A percentile compares a stretch with the other conserved stretches of the same genome.
Evolutionary conservation across 1,284 basidiomycete species (phyloP).

Genomic region (Sphagnurus paluster): DNA sequence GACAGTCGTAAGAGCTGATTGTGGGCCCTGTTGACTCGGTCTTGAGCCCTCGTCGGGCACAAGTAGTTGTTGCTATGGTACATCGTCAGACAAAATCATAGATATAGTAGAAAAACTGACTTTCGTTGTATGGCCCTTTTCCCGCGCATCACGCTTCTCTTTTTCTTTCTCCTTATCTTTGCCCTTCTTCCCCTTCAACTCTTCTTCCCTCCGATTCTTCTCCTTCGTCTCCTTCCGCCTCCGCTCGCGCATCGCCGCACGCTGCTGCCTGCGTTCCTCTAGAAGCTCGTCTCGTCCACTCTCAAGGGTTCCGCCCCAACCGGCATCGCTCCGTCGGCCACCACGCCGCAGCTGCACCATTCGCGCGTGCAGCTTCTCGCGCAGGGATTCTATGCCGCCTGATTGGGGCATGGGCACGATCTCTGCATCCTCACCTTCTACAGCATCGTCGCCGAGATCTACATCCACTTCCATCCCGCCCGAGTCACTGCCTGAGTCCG

Average conservation of each 20-base stretch:
- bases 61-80: slow-evolving; percentile 66
- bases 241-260: slow-evolving; percentile 81
- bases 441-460: slow-evolving; percentile 24
- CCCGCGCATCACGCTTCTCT: slow-evolving; percentile 38
- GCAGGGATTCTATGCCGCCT: slow-evolving; percentile 69
- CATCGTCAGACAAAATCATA: slow-evolving; percentile 4
- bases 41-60: slow-evolving; percentile 52
- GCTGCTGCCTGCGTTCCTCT: slow-evolving; percentile 73
- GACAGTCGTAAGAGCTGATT: slow-evolving; percentile 56
- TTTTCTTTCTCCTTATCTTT: slow-evolving; percentile 44
- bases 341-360: slow-evolving; percentile 71
- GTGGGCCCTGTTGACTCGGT: slow-evolving; percentile 31
- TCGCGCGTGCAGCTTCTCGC: slow-evolving; percentile 76
- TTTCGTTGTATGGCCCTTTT: slow-evolving; percentile 51
- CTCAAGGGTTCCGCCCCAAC: slow-evolving; percentile 41
- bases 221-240: slow-evolving; percentile 84
- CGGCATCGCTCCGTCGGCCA: slow-evolving; percentile 25
- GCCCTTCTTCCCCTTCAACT: slow-evolving; percentile 44
- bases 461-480: slow-evolving; percentile 29
- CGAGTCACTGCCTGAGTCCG: slow-evolving; percentile 38
- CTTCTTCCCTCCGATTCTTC: slow-evolving; percentile 65
- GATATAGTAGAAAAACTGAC: slow-evolving; percentile 30
- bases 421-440: slow-evolving; percentile 29
- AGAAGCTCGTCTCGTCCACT: slow-evolving; percentile 78
- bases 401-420: slow-evolving; percentile 70